A percentile compares a stretch with the other conserved stretches of the same genome.
These are phyloP conservation scores for Phoma sp. DNA, from an alignment of 2,329 filamentous ascomycete species.

Conservation along the genomic window DNA sequence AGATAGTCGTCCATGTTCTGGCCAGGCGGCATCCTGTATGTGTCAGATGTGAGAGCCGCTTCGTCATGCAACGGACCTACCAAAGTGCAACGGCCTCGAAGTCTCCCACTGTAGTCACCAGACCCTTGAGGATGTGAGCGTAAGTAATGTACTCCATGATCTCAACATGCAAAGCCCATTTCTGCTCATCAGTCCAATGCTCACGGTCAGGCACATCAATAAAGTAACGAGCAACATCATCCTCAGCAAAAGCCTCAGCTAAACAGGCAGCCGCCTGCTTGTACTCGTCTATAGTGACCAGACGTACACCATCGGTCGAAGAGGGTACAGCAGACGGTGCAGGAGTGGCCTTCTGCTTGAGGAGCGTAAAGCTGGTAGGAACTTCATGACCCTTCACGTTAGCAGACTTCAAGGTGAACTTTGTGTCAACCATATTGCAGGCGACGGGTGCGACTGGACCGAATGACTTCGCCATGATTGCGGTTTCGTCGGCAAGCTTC, in stretches of 20 bases:
- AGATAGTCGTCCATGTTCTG: conserved; percentile 74
- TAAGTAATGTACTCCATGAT: conserved; percentile 80
- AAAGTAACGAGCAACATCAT: conserved; percentile 77
- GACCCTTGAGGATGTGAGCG: conserved; percentile 74
- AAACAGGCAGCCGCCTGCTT: conserved; percentile 73
- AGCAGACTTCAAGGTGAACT: conserved; percentile 48
- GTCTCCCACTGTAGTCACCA: conserved; percentile 77
- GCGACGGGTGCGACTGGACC: conserved; percentile 36
- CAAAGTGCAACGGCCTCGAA: conserved; percentile 81
- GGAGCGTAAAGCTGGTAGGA: conserved; percentile 36
- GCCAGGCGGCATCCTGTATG: conserved; percentile 73
- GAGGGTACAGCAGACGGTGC: conserved; percentile 25
- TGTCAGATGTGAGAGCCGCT: conserved; percentile 6
- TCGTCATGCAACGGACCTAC: conserved; percentile 57
- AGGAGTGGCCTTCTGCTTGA: conserved; percentile 32
- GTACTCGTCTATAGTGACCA: conserved; percentile 70
- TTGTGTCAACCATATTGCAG: conserved; percentile 42
- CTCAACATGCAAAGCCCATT: conserved; percentile 77
- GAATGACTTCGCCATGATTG: conserved; percentile 55
- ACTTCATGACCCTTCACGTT: conserved; percentile 39
- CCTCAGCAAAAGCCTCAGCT: conserved; percentile 77
- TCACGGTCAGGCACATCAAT: conserved; percentile 73
- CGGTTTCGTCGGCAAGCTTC: conserved; percentile 44
- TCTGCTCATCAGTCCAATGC: conserved; percentile 67
- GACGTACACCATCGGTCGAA: conserved; percentile 61